These are phyloP conservation scores for Nakazawaea ernobii DNA, from an alignment of 805 yeast species.

Conservation along the genomic window DNA sequence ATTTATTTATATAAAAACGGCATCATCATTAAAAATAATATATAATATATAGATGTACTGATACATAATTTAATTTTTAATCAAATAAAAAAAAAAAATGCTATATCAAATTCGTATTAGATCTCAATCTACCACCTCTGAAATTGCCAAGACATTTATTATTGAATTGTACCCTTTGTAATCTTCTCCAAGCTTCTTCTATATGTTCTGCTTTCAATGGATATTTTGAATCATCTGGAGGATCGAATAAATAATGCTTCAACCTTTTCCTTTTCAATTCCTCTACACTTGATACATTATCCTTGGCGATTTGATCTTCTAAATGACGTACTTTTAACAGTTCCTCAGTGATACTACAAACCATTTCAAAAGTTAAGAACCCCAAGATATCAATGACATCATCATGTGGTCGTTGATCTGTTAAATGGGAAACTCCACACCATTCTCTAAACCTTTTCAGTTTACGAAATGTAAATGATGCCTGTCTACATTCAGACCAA, in stretches of 20 bases:
- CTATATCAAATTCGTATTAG: slow-evolving; percentile 46
- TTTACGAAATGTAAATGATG: slow-evolving; percentile 91
- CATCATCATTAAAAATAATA: slow-evolving; percentile 14
- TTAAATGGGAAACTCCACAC: slow-evolving; percentile 81
- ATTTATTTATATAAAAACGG: too few relatives aligned
- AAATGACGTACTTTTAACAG: slow-evolving; percentile 67
- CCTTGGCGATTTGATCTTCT: slow-evolving; percentile 40
- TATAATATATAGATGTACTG: too few relatives aligned
- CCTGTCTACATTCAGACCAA: slow-evolving; percentile 98
- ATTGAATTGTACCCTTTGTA: slow-evolving; percentile 53
- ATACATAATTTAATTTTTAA: neutral
- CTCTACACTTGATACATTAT: slow-evolving; percentile 32
- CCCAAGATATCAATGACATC: slow-evolving; percentile 96
- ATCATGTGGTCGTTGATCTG: slow-evolving; percentile 90
- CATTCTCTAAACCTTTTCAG: slow-evolving; percentile 94
- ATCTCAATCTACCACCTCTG: slow-evolving; percentile 58
- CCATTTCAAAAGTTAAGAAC: slow-evolving; percentile 92
- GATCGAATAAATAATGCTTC: slow-evolving; percentile 69
- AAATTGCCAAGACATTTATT: slow-evolving; percentile 65
- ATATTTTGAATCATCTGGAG: slow-evolving; percentile 76
- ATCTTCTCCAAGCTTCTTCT: slow-evolving; percentile 81
- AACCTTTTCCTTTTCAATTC: slow-evolving; percentile 34
- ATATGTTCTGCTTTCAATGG: slow-evolving; percentile 79
- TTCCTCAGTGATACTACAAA: slow-evolving; percentile 87
- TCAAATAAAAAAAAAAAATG: neutral